Evolutionary conservation across 78 protist species (phyloP), one percentile per base, ranked within the genome.

Genomic region (Chrysochromulina tobinii): DNA sequence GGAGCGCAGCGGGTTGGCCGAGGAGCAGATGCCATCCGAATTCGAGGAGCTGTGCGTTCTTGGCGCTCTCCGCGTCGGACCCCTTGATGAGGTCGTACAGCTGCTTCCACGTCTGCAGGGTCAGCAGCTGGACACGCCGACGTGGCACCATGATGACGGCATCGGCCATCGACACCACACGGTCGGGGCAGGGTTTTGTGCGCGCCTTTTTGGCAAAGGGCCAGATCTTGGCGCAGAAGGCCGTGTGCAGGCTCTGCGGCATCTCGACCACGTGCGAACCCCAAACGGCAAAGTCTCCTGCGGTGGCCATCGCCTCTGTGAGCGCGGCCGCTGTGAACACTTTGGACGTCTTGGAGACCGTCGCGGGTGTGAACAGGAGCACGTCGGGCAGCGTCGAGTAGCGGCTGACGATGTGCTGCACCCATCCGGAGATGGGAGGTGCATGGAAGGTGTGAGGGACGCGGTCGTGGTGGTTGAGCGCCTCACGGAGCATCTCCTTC

Each of bases 401-500:
- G 79, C 27, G 79, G 55, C 51, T 51, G 55, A n/a, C 51, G 17
- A 69, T 69, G 79, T 69, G 79, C 69, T 1, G 12, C 54, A 20
- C 54, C 27, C 53, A 6, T 6, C 12, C 87, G 23, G 8, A 2
- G 23, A 8, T 20, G 53, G 57, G 59, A 17, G 18, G 23, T n/a
- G 57, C 5, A 18, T 18, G 9, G 64, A 3, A 0, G 61, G 21
- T 38, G 87, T n/a, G 18, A 17, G 87, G 87, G 14, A 79, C 23
- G 57, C 87, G 87, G 64, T 79, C 87, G 87, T 25, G 87, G 38
- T 79, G 87, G 61, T 79, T 11, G 21, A 79, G 87, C 50, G 64
- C 87, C 87, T 79, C 87, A 48, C 61, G 64, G 64, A 79, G 61
- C 87, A 79, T 79, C 87, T 53, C 87, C 18, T 0, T 7, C 64